phyloP scores from a whole-genome alignment of 2,329 filamentous ascomycete genomes.

The Plectosphaerella plurivora region DNA sequence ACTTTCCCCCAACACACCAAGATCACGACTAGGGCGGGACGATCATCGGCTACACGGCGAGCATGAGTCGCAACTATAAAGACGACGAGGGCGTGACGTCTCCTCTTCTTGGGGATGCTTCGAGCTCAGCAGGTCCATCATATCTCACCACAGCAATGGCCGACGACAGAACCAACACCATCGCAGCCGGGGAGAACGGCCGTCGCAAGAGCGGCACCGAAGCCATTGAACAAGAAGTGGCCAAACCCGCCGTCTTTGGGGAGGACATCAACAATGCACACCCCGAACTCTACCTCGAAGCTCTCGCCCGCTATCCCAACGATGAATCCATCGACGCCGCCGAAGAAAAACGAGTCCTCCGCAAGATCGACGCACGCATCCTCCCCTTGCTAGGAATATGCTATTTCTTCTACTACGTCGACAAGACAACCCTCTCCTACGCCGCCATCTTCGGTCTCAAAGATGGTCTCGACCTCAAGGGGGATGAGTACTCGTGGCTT shows the following conservation, averaged over 20 bases:
- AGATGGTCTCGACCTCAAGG: conserved; percentile 50
- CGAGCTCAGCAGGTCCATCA: not conserved
- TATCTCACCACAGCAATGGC: conserved; percentile 1
- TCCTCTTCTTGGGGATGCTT: not conserved
- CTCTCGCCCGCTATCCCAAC: conserved; percentile 27
- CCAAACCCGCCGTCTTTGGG: conserved; percentile 4
- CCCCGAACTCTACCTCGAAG: conserved; percentile 27
- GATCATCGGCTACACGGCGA: not conserved
- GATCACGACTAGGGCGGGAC: not conserved
- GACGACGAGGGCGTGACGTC: not conserved
- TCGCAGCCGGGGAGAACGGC: not conserved
- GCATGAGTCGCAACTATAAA: not conserved
- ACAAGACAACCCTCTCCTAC: conserved; percentile 37
- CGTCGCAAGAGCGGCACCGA: conserved; percentile 9
- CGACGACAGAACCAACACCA: not conserved
- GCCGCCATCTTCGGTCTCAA: conserved; percentile 62
- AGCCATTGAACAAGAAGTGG: conserved; percentile 13
- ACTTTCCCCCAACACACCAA: too few relatives aligned
- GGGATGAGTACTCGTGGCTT: conserved; percentile 48
- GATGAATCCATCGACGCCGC: conserved; percentile 30
- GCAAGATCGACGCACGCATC: conserved; percentile 32
- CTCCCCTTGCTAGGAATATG: conserved; percentile 31
- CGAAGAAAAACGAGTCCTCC: conserved; percentile 24
- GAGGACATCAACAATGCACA: conserved; percentile 15
- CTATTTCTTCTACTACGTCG: conserved; percentile 36